These are phyloP conservation scores for Cerrena zonata DNA, from an alignment of 1,284 basidiomycete species.

Conservation along the genomic window DNA sequence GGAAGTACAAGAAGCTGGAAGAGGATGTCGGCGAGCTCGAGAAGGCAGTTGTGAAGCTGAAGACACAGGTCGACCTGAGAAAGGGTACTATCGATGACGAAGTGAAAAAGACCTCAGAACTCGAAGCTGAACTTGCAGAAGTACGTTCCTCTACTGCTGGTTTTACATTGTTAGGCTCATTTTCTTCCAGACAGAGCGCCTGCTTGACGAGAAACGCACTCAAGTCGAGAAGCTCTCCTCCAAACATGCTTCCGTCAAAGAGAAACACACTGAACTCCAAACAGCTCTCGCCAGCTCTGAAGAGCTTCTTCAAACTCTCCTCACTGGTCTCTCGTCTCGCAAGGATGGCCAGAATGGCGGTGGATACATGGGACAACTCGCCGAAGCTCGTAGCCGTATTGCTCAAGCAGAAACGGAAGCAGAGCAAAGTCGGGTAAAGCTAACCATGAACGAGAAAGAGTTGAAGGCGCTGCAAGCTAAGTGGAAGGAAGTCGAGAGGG, in stretches of 20 bases:
- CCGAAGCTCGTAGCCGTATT: constrained; percentile 75
- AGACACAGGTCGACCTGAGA: constrained; percentile 84
- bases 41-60: constrained; percentile 81
- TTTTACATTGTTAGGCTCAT: not conserved
- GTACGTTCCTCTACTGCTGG: constrained; percentile 34
- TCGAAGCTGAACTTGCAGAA: constrained; percentile 56
- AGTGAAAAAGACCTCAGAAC: constrained; percentile 51
- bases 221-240: constrained; percentile 58
- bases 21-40: constrained; percentile 76
- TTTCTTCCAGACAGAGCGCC: constrained; percentile 48
- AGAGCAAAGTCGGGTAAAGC: constrained; percentile 77
- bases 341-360: constrained; percentile 70
- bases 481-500: constrained; percentile 82
- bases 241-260: constrained; percentile 67
- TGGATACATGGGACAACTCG: constrained; percentile 94
- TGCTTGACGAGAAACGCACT: constrained; percentile 50
- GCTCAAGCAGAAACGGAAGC: constrained; percentile 80
- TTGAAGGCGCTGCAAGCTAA: constrained; percentile 72
- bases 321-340: constrained; percentile 79
- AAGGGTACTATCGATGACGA: constrained; percentile 78
- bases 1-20: constrained; percentile 71
- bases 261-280: constrained; percentile 62
- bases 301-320: constrained; percentile 90
- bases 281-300: constrained; percentile 72
- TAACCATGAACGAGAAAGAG: constrained; percentile 78